phyloP scores from a whole-genome alignment of 2,329 filamentous ascomycete genomes.

The Curvularia eragrostidis region DNA sequence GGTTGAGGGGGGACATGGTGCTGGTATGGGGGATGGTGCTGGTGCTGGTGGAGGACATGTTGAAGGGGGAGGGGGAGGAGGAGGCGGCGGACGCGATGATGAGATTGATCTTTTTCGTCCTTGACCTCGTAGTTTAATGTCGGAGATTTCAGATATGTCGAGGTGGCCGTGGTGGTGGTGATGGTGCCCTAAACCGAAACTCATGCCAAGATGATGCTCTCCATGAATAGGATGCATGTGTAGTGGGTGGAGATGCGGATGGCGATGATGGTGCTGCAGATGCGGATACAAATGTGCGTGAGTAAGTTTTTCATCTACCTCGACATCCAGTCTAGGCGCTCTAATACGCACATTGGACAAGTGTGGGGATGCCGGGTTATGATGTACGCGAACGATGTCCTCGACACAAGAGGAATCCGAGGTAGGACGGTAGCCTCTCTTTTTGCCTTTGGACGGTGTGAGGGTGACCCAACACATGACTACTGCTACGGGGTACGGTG shows the following conservation, averaged over 20 bases:
- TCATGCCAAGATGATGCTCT: conserved; percentile 15
- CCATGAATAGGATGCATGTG: conserved; percentile 35
- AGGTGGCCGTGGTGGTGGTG: conserved; percentile 14
- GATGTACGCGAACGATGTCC: conserved; percentile 39
- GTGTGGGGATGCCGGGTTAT: conserved; percentile 25
- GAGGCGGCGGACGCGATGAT: conserved; percentile 25
- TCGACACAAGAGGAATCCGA: conserved; percentile 35
- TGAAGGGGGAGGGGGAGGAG: conserved; percentile 25
- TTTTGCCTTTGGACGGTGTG: conserved; percentile 32
- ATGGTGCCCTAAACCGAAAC: conserved; percentile 8
- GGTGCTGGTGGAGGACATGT: conserved; percentile 7
- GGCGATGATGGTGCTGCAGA: conserved; percentile 26
- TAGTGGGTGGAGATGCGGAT: conserved; percentile 34
- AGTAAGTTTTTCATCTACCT: conserved; percentile 27
- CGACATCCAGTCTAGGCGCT: conserved; percentile 29
- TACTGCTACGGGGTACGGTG: conserved; percentile 10
- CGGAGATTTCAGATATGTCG: conserved; percentile 2
- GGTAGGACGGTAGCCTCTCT: conserved; percentile 23
- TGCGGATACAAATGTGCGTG: conserved; percentile 29
- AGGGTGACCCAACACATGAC: conserved; percentile 47
- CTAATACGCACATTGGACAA: conserved; percentile 34
- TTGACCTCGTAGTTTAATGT: conserved; percentile 26
- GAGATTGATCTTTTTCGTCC: conserved; percentile 28
- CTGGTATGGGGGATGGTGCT: conserved; percentile 12
- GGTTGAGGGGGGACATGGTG: conserved; percentile 6